A percentile compares a stretch with the other conserved stretches of the same genome.
phyloP scores from a whole-genome alignment of 305 asterid species.

The Solanum hybrid region DNA sequence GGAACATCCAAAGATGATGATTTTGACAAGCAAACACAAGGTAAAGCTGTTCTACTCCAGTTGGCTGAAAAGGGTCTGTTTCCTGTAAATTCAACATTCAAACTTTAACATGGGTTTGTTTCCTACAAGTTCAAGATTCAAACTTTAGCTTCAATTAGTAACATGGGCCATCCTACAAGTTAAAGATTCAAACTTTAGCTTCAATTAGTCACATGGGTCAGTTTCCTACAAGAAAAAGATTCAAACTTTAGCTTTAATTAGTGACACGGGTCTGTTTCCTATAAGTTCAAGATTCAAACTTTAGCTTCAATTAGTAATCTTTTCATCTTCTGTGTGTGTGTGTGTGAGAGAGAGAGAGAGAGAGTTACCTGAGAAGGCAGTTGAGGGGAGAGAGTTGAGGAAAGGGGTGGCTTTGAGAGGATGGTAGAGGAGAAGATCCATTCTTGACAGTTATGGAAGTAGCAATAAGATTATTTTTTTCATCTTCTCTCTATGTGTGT shows the following conservation, averaged over 20 bases:
- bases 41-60: constrained; percentile 15
- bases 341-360: neutral
- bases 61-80: constrained; percentile 8
- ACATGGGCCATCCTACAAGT: constrained; percentile 21
- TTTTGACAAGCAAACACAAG: constrained; percentile 41
- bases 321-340: neutral
- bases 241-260: neutral
- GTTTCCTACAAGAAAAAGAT: constrained; percentile 24
- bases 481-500: no score
- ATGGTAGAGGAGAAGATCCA: constrained; percentile 41
- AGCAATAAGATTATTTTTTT: neutral
- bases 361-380: constrained; percentile 17
- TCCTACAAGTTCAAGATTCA: constrained; percentile 18
- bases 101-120: constrained; percentile 14
- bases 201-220: neutral
- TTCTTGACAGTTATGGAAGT: constrained; percentile 20
- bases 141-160: neutral
- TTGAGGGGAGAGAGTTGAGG: constrained; percentile 23
- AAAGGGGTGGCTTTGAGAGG: constrained; percentile 40
- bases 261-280: constrained; percentile 22
- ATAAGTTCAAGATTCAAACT: constrained; percentile 3
- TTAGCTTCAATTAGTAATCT: neutral
- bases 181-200: neutral
- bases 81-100: neutral
- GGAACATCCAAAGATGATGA: constrained; percentile 27